These are phyloP conservation scores for Penicillium steckii DNA, from an alignment of 495 filamentous ascomycete genomes.

Conservation along the genomic window DNA sequence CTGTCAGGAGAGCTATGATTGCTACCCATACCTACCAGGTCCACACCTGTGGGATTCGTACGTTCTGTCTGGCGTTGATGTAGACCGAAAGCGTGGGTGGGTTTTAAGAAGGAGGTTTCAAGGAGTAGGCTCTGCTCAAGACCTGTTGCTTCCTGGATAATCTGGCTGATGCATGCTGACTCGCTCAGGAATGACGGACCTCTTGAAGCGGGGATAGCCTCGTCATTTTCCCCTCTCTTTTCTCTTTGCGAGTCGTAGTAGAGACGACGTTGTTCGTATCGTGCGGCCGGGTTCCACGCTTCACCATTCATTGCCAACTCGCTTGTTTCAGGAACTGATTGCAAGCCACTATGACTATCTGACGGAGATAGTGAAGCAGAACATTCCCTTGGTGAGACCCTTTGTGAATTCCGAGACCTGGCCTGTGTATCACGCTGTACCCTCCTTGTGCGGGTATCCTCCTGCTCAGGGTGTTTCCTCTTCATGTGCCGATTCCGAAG, in stretches of 20 bases:
- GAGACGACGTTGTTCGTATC: background rate
- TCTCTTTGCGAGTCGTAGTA: background rate
- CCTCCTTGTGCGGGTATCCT: slow-evolving; percentile 15
- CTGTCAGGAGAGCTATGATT: slow-evolving; percentile 1
- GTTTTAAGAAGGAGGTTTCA: slow-evolving; percentile 14
- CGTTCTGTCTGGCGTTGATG: background rate
- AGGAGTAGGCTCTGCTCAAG: slow-evolving; percentile 20
- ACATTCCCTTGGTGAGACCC: background rate
- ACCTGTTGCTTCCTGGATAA: slow-evolving; percentile 6
- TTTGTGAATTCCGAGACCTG: background rate
- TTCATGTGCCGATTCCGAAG: slow-evolving; percentile 36
- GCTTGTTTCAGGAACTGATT: background rate
- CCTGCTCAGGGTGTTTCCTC: slow-evolving; percentile 33
- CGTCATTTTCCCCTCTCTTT: background rate
- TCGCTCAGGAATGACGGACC: background rate
- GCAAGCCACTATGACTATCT: background rate
- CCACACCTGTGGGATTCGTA: background rate
- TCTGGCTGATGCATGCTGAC: slow-evolving; percentile 6
- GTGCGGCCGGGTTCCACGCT: background rate
- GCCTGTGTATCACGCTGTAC: slow-evolving; percentile 4
- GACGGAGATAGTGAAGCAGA: background rate
- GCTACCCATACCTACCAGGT: slow-evolving; percentile 1
- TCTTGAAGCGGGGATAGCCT: background rate
- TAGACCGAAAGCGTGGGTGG: slow-evolving; percentile 6
- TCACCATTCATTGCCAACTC: background rate